Percentiles rank a stretch among this genome's conserved stretches.
Conservation (phyloP, 257 asterid genomes). For the Scutellaria minor region DNA sequence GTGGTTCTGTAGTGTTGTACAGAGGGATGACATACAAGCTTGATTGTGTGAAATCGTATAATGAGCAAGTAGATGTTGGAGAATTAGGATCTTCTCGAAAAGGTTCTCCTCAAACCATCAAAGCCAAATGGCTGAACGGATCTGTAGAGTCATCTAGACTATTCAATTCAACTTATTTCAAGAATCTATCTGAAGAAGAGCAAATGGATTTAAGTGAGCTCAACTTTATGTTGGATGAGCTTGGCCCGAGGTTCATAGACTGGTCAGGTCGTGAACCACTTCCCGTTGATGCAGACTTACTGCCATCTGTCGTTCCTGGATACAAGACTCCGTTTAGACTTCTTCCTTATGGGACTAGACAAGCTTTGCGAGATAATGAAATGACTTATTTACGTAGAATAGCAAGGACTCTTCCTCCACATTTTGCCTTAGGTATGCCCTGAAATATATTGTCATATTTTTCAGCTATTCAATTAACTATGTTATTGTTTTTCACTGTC, state of each 20-base stretch:
- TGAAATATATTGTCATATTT: slow-evolving; percentile 18
- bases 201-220: slow-evolving; percentile 61
- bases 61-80: slow-evolving; percentile 41
- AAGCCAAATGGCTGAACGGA: slow-evolving; percentile 31
- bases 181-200: slow-evolving; percentile 58
- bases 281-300: slow-evolving; percentile 93
- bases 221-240: slow-evolving; percentile 64
- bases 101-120: slow-evolving; percentile 37
- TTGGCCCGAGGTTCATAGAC: slow-evolving; percentile 83
- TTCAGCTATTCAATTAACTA: slow-evolving; percentile 19
- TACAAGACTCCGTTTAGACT: slow-evolving; percentile 77
- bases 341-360: slow-evolving; percentile 68
- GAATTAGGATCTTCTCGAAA: slow-evolving; percentile 38
- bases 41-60: slow-evolving; percentile 71
- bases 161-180: slow-evolving; percentile 34
- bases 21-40: slow-evolving; percentile 81
- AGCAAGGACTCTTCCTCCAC: slow-evolving; percentile 79
- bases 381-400: slow-evolving; percentile 79
- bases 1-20: slow-evolving; percentile 77
- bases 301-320: slow-evolving; percentile 73
- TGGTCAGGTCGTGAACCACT: slow-evolving; percentile 89
- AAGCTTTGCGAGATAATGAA: slow-evolving; percentile 56
- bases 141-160: slow-evolving; percentile 40
- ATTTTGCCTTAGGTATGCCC: slow-evolving; percentile 82
- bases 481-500: neutral